phyloP scores from a whole-genome alignment of 2,329 filamentous ascomycete genomes.

The Hymenoscyphus albidus region DNA sequence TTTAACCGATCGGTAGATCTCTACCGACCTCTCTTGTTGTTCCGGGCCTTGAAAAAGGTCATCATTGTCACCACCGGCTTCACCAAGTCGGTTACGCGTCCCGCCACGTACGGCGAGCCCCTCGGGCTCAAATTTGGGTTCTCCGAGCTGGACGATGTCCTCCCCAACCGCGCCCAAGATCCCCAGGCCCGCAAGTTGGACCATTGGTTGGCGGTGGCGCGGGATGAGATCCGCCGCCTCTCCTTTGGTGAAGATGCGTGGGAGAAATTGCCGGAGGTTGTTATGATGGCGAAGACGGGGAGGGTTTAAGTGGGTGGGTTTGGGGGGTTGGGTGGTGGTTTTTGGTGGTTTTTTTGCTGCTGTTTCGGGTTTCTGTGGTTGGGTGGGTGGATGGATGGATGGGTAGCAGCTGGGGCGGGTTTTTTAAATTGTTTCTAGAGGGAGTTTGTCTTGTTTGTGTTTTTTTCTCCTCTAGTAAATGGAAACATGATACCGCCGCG shows the following conservation, averaged over 20 bases:
- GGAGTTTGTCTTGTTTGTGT: too few relatives aligned
- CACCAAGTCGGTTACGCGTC: not conserved
- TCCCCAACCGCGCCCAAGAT: not conserved
- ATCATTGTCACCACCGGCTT: not conserved
- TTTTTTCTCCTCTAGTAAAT: too few relatives aligned
- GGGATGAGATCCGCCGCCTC: not conserved
- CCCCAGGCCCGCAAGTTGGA: not conserved
- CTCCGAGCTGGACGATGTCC: not conserved
- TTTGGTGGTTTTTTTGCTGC: too few relatives aligned
- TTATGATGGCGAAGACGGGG: not conserved
- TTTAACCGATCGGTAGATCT: not conserved
- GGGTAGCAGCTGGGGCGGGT: too few relatives aligned
- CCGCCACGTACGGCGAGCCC: not conserved
- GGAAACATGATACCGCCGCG: too few relatives aligned
- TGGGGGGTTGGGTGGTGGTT: too few relatives aligned
- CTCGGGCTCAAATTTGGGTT: not conserved
- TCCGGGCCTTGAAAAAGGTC: not conserved
- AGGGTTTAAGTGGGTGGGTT: too few relatives aligned
- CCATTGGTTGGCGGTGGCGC: not conserved
- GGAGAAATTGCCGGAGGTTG: not conserved
- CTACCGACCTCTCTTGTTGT: not conserved
- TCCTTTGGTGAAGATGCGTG: not conserved
- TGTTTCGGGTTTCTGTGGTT: too few relatives aligned
- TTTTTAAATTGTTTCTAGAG: too few relatives aligned
- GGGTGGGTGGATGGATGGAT: too few relatives aligned